Conservation (phyloP, 805 yeast species). For the Ogataea methanolica region DNA sequence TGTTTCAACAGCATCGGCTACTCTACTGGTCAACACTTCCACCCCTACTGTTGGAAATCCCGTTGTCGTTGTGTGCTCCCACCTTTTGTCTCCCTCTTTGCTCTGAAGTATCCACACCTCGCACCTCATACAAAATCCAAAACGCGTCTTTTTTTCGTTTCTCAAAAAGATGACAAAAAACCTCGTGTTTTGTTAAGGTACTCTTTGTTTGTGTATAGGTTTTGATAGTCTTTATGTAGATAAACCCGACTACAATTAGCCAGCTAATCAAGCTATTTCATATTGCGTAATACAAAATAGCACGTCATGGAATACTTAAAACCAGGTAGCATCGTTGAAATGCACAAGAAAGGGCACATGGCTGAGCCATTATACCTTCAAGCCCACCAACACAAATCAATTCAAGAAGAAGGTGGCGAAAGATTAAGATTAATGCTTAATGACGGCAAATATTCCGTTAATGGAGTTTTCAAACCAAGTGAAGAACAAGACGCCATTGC, state of each 20-base stretch:
- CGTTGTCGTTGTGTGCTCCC: no score
- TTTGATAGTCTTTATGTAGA: not conserved
- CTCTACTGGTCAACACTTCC: no score
- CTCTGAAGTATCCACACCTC: no score
- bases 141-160: no score
- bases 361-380: constrained; percentile 23
- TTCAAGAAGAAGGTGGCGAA: constrained; percentile 36
- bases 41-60: no score
- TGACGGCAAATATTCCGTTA: constrained; percentile 48
- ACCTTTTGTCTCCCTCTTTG: no score
- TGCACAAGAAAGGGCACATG: constrained; percentile 19
- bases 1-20: no score
- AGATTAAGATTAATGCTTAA: constrained; percentile 43
- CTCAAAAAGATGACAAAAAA: no score
- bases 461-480: constrained; percentile 50
- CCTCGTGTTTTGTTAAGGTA: no score
- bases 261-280: not conserved
- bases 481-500: constrained; percentile 25
- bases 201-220: no score
- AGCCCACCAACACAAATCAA: constrained; percentile 27
- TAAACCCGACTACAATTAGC: not conserved
- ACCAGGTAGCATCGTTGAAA: constrained; percentile 20
- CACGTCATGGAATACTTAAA: constrained; percentile 15
- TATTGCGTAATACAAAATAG: not conserved
- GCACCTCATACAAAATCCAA: no score